phyloP scores from a whole-genome alignment of 2,329 filamentous ascomycete genomes.

The Metarhizium robertsii region DNA sequence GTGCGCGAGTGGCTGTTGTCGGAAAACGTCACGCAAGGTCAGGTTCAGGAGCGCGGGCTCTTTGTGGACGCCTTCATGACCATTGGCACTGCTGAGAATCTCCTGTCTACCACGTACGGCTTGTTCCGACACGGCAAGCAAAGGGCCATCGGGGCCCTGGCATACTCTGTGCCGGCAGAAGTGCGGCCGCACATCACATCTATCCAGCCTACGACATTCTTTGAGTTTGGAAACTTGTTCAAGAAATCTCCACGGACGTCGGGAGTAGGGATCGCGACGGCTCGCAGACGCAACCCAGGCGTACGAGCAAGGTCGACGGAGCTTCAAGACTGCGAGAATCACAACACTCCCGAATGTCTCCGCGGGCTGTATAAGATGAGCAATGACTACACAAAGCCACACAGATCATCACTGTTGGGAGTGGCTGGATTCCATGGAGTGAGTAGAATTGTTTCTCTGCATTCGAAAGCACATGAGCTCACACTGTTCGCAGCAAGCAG shows the following conservation, averaged over 20 bases:
- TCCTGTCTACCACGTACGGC: constrained; percentile 38
- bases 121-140: constrained; percentile 27
- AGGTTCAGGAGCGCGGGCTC: constrained; percentile 25
- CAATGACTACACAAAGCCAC: constrained; percentile 42
- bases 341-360: constrained; percentile 34
- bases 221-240: constrained; percentile 3
- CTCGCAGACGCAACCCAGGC: background rate
- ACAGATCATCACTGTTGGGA: constrained; percentile 54
- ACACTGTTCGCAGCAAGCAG: constrained; percentile 31
- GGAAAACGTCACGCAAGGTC: constrained; percentile 24
- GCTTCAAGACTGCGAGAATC: constrained; percentile 21
- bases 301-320: constrained; percentile 6
- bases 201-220: constrained; percentile 38
- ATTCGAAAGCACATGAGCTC: background rate
- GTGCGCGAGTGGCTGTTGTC: constrained; percentile 36
- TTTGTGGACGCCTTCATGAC: constrained; percentile 34
- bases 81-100: constrained; percentile 28
- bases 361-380: constrained; percentile 34
- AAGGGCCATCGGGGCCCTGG: constrained; percentile 28
- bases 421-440: constrained; percentile 39
- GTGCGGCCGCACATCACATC: constrained; percentile 27
- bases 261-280: background rate
- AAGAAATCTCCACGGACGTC: background rate
- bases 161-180: constrained; percentile 28
- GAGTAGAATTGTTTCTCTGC: constrained; percentile 4